Percentiles rank a stretch among this genome's conserved stretches.
phyloP scores from a whole-genome alignment of 2,329 filamentous ascomycete species.

The Mycosphaerella arachidis region DNA sequence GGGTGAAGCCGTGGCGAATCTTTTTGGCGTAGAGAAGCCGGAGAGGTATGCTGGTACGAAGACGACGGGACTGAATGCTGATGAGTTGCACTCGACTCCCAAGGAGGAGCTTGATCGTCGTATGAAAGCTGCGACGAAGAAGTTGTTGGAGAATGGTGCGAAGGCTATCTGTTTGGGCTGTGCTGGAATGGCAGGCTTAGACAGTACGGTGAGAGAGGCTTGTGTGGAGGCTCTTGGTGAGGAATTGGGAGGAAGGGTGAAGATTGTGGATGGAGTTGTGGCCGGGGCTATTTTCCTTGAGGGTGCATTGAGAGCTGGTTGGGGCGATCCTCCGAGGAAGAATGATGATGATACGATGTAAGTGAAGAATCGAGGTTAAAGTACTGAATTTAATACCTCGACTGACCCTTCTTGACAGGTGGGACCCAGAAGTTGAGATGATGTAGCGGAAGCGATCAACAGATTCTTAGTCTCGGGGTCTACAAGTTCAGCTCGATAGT shows the following conservation, averaged over 20 bases:
- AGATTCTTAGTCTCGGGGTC: neutral
- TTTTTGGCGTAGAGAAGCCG: constrained; percentile 52
- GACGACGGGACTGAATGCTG: constrained; percentile 75
- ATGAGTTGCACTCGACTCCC: constrained; percentile 68
- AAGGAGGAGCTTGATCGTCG: constrained; percentile 59
- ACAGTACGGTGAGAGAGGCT: constrained; percentile 67
- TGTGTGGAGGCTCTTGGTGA: constrained; percentile 61
- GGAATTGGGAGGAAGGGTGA: constrained; percentile 55
- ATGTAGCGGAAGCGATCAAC: neutral
- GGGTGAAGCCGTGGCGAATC: constrained; percentile 57
- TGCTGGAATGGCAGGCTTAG: constrained; percentile 84
- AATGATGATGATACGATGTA: neutral
- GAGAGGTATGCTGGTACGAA: constrained; percentile 68
- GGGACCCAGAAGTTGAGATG: neutral
- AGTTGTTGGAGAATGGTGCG: constrained; percentile 48
- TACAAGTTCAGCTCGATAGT: constrained; percentile 9
- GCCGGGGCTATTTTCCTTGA: constrained; percentile 63
- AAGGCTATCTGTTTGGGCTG: constrained; percentile 76
- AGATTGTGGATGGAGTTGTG: constrained; percentile 75
- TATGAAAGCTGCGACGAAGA: constrained; percentile 65
- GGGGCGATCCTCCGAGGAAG: neutral
- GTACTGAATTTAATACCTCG: neutral
- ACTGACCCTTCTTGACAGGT: neutral
- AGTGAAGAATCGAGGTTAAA: neutral
- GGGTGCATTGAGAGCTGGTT: constrained; percentile 40